These are phyloP conservation scores for Mucuna pruriens DNA, from an alignment of 306 rosid genomes.

Conservation along the genomic window DNA sequence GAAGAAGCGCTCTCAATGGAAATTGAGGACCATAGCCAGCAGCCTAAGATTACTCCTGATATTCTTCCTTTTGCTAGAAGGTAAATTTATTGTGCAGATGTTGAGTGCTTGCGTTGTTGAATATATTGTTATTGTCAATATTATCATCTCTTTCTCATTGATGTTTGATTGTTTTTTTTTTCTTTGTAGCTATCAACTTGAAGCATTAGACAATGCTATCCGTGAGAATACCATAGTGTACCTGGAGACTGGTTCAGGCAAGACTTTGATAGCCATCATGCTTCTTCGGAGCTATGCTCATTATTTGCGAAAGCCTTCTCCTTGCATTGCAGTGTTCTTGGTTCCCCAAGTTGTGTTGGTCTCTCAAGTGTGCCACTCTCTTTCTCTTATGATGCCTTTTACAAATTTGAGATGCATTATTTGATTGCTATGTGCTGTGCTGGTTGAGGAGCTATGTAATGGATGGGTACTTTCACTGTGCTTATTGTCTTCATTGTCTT, in stretches of 20 bases:
- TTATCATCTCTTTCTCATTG: not conserved
- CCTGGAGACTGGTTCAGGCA: constrained; percentile 93
- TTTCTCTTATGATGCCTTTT: not conserved
- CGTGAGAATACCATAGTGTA: constrained; percentile 69
- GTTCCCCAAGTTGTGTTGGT: constrained; percentile 91
- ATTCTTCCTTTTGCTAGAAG: constrained; percentile 78
- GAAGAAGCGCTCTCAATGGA: constrained; percentile 38
- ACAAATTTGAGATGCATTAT: not conserved
- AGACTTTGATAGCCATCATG: constrained; percentile 89
- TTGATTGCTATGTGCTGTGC: not conserved
- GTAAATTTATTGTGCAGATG: constrained; percentile 35
- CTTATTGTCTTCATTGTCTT: not conserved
- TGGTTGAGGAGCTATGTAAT: not conserved
- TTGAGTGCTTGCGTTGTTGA: not conserved
- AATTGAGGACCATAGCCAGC: not conserved
- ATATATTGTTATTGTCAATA: not conserved
- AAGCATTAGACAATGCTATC: constrained; percentile 70
- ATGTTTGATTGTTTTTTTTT: not conserved
- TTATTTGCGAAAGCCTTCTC: constrained; percentile 73
- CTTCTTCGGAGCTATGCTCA: constrained; percentile 78
- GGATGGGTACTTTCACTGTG: not conserved
- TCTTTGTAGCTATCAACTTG: constrained; percentile 75
- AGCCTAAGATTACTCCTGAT: constrained; percentile 33
- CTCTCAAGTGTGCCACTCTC: constrained; percentile 55
- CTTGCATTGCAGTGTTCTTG: constrained; percentile 68